Evolutionary conservation across 129 eudicot genomes (phyloP).

Genomic region (Silybum marianum): DNA sequence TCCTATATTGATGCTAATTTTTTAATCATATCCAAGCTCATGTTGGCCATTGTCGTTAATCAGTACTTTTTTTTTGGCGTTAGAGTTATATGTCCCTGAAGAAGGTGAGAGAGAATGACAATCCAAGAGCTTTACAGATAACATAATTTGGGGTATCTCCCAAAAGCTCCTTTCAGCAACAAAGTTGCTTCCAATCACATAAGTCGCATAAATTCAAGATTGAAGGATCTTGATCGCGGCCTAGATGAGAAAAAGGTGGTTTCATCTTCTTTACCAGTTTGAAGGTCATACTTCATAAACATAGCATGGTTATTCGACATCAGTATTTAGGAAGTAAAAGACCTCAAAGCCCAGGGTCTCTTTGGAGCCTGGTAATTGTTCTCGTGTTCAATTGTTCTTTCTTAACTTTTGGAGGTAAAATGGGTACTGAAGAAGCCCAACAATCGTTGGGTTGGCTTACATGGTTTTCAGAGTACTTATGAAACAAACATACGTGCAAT

Average conservation of each 20-base stretch:
- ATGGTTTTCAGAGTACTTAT: neutral
- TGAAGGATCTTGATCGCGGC: too few species aligned
- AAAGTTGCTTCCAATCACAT: too few species aligned
- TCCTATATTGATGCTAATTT: constrained; percentile 6
- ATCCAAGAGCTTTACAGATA: constrained; percentile 53
- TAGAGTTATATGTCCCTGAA: constrained; percentile 57
- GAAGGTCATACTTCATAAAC: neutral
- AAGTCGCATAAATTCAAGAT: too few species aligned
- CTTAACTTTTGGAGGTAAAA: neutral
- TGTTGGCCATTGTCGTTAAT: constrained; percentile 10
- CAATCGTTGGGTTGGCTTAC: neutral
- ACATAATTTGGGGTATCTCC: constrained; percentile 67
- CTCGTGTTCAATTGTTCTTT: constrained; percentile 10
- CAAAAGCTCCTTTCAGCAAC: constrained; percentile 24
- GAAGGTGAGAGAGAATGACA: constrained; percentile 65
- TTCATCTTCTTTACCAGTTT: constrained; percentile 1
- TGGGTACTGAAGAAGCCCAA: neutral
- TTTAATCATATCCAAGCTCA: constrained; percentile 13
- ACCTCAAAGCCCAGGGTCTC: too few species aligned
- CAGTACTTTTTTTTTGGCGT: constrained; percentile 16
- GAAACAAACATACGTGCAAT: too few species aligned
- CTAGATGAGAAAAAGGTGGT: constrained; percentile 51
- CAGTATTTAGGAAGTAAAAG: too few species aligned
- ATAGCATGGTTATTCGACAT: too few species aligned
- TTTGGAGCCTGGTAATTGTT: constrained; percentile 46